A percentile compares a stretch with the other conserved stretches of the same genome.
Conservation (phyloP, 176 grass and related monocot species). For the Leersia perrieri region DNA sequence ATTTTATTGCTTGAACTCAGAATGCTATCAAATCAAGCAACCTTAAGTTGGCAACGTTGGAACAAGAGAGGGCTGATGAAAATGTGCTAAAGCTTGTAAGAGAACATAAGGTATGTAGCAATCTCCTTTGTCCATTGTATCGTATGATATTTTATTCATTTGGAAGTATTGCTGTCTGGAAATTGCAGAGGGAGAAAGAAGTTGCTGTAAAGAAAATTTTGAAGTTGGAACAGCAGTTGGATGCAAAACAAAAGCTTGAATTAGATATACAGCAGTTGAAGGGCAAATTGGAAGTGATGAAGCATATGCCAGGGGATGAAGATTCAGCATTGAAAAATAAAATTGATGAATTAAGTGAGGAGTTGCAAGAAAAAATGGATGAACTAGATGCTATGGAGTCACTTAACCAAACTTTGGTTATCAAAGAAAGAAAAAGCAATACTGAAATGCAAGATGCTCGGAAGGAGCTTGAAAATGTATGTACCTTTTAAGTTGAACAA, state of each 20-base stretch:
- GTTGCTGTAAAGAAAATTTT: conserved; percentile 39
- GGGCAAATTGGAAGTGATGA: conserved; percentile 41
- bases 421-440: conserved; percentile 59
- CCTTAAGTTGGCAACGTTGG: conserved; percentile 43
- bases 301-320: conserved; percentile 42
- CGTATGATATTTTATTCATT: neutral
- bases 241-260: conserved; percentile 61
- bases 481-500: neutral
- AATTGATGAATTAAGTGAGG: conserved; percentile 42
- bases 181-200: conserved; percentile 50
- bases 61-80: conserved; percentile 47
- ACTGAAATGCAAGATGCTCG: conserved; percentile 59
- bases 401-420: conserved; percentile 61
- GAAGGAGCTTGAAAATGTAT: conserved; percentile 56
- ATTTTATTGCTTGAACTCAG: conserved; percentile 32
- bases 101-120: conserved; percentile 47
- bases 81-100: conserved; percentile 46
- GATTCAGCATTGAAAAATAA: conserved; percentile 36
- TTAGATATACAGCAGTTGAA: conserved; percentile 54
- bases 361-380: conserved; percentile 60
- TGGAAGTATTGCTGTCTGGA: conserved; percentile 23
- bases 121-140: neutral
- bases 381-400: conserved; percentile 65
- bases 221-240: conserved; percentile 34
- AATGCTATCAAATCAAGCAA: conserved; percentile 65